Base-by-base conservation (phyloP, 257 asterid species). In the Parsonsia alboflavescens region DNA sequence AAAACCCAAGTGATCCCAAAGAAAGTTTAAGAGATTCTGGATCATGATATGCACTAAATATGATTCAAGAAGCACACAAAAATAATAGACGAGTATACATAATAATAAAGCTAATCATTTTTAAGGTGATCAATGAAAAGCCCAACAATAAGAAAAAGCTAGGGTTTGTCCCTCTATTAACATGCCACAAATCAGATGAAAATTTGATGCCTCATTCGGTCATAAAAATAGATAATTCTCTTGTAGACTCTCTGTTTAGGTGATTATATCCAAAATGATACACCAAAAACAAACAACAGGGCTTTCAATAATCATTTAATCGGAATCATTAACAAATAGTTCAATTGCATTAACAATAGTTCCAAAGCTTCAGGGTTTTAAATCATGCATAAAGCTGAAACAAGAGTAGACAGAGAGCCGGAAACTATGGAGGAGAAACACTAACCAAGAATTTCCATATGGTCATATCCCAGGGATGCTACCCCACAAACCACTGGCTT, bases 371-470 rank as follows among this genome's bases (percentile, higher is more conserved):
- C 26, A 70, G 66, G 10, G 48, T 33, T 10, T 24, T 17, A n/a
- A 22, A 39, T 45, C 33, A 58, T 44, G 16, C 17, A 26, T 28
- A 21, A 70, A 28, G 46, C 10, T 46, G 45, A 10, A 53, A 48
- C 70, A 72, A 76, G 44, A 78, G 21, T 66, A 39, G 79, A 70
- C 70, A 74, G 71, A 75, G 71, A 77, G 82, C 84, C 58, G 81
- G 75, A 39, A 70, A 62, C 74, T 75, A 84, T 76, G 82, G 80
- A 83, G 79, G 85, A 79, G 78, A 86, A 78, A 81, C 81, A 89
- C 99, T 88, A 84, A 95, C 99, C 98, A 79, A 95, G 97, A 87
- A 95, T 92, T 84, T 95, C 99, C 98, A 90, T 95, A 87, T 95
- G 98, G 85, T 95, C 99, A 72, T 92, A 95, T 64, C 99, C 99